A percentile compares a stretch with the other conserved stretches of the same genome.
Evolutionary conservation across 2,329 filamentous ascomycete genomes (phyloP).

Genomic region (Epichloe elymi): DNA sequence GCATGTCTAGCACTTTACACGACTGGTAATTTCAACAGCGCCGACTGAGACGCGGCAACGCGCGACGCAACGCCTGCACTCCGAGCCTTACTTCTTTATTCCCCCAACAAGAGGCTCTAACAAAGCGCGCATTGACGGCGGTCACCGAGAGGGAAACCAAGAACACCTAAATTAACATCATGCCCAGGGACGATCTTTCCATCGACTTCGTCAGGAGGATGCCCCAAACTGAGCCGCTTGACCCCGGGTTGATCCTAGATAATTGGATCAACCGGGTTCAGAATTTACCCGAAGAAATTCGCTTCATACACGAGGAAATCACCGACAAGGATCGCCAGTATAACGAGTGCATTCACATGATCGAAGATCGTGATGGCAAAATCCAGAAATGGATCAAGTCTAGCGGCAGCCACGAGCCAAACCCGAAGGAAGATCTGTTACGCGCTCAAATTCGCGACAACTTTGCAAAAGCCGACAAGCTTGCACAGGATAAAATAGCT

Average conservation of each 20-base stretch:
- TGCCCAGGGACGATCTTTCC: slow-evolving; percentile 61
- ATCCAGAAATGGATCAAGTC: slow-evolving; percentile 73
- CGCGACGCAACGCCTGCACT: neutral
- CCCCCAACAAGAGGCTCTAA: neutral
- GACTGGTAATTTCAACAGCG: neutral
- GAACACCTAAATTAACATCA: slow-evolving; percentile 41
- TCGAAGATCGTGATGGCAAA: slow-evolving; percentile 58
- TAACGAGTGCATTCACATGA: slow-evolving; percentile 52
- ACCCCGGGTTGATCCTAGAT: slow-evolving; percentile 59
- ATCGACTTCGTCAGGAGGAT: slow-evolving; percentile 58
- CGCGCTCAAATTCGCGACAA: slow-evolving; percentile 53
- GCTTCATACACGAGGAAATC: slow-evolving; percentile 74
- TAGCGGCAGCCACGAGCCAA: slow-evolving; percentile 59
- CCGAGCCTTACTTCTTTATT: neutral
- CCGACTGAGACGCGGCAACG: neutral
- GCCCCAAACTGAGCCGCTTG: slow-evolving; percentile 47
- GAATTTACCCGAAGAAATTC: slow-evolving; percentile 71
- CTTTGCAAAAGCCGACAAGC: slow-evolving; percentile 53
- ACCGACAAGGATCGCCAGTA: slow-evolving; percentile 65
- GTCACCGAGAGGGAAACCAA: neutral
- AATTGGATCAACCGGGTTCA: slow-evolving; percentile 64
- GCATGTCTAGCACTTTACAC: neutral
- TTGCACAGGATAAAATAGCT: slow-evolving; percentile 63
- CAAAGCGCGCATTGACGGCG: neutral
- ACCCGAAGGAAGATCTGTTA: slow-evolving; percentile 62